These are phyloP conservation scores for Aspergillus egyptiacus DNA, from an alignment of 495 filamentous ascomycete species.

Conservation along the genomic window DNA sequence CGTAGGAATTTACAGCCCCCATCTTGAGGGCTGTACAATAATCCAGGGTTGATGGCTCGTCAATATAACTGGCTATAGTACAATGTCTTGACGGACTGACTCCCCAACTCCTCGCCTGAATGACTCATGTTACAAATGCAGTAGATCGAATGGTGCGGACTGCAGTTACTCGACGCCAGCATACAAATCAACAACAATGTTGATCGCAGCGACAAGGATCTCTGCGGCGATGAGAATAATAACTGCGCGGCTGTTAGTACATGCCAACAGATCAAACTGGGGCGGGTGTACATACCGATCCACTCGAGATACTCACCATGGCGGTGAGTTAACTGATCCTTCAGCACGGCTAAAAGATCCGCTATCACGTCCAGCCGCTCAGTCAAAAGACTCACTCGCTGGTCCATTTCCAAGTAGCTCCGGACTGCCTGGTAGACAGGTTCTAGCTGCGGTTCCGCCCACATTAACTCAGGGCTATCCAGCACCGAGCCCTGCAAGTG, in stretches of 20 bases:
- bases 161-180: constrained; percentile 62
- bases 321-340: constrained; percentile 93
- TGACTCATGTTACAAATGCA: not conserved
- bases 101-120: constrained; percentile 5
- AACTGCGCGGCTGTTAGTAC: constrained; percentile 44
- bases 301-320: constrained; percentile 94
- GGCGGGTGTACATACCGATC: constrained; percentile 63
- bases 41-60: too few species aligned
- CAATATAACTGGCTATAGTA: not conserved
- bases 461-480: constrained; percentile 97
- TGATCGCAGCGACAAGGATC: constrained; percentile 89
- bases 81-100: not conserved
- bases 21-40: too few species aligned
- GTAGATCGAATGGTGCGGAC: not conserved
- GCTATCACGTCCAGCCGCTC: constrained; percentile 90
- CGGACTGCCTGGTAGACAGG: constrained; percentile 92
- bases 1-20: too few species aligned
- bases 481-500: constrained; percentile 95
- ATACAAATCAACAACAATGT: constrained; percentile 92
- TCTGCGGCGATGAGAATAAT: constrained; percentile 95
- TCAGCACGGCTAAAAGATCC: constrained; percentile 87
- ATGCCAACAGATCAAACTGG: not conserved
- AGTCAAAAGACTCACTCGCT: constrained; percentile 82
- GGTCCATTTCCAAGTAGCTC: constrained; percentile 96
- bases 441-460: constrained; percentile 94